Percentiles rank a stretch among this genome's conserved stretches.
These are phyloP conservation scores for Naganishia cerealis DNA, from an alignment of 1,284 basidiomycete species.

Conservation along the genomic window DNA sequence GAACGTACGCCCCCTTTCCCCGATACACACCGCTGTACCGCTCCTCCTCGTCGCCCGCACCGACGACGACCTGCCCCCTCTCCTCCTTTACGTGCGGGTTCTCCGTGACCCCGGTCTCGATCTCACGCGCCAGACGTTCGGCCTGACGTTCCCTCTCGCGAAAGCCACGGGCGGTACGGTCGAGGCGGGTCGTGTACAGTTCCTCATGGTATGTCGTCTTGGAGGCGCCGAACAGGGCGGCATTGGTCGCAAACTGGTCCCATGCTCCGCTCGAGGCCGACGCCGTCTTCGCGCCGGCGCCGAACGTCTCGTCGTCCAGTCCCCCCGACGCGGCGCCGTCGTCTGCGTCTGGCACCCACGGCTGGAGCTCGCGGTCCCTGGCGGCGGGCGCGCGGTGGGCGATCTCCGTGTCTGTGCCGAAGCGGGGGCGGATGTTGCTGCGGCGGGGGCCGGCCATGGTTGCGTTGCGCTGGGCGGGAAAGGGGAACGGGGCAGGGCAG, in stretches of 20 bases:
- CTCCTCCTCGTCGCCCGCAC: slow-evolving; percentile 86
- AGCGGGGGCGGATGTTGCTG: slow-evolving; percentile 58
- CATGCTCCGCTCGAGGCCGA: slow-evolving; percentile 59
- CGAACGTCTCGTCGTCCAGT: slow-evolving; percentile 9
- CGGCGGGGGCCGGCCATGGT: neutral
- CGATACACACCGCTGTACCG: slow-evolving; percentile 81
- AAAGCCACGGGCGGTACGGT: slow-evolving; percentile 78
- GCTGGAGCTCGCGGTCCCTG: slow-evolving; percentile 74
- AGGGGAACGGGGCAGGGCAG: too few species aligned
- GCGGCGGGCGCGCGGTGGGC: slow-evolving; percentile 54
- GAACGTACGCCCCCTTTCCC: slow-evolving; percentile 79
- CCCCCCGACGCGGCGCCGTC: neutral
- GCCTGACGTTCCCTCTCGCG: slow-evolving; percentile 80
- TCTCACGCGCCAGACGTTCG: slow-evolving; percentile 84
- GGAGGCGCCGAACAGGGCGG: slow-evolving; percentile 80
- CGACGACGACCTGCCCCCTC: slow-evolving; percentile 64
- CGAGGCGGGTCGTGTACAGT: slow-evolving; percentile 90
- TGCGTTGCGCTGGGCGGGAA: too few species aligned
- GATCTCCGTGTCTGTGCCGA: slow-evolving; percentile 87
- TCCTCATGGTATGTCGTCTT: slow-evolving; percentile 87
- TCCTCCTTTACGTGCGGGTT: slow-evolving; percentile 92
- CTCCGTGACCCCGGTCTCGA: slow-evolving; percentile 71
- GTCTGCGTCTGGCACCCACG: slow-evolving; percentile 63
- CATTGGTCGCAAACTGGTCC: slow-evolving; percentile 97
- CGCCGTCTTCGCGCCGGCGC: neutral